phyloP scores from a whole-genome alignment of 2,329 filamentous ascomycete genomes.

The Claviceps sp. region DNA sequence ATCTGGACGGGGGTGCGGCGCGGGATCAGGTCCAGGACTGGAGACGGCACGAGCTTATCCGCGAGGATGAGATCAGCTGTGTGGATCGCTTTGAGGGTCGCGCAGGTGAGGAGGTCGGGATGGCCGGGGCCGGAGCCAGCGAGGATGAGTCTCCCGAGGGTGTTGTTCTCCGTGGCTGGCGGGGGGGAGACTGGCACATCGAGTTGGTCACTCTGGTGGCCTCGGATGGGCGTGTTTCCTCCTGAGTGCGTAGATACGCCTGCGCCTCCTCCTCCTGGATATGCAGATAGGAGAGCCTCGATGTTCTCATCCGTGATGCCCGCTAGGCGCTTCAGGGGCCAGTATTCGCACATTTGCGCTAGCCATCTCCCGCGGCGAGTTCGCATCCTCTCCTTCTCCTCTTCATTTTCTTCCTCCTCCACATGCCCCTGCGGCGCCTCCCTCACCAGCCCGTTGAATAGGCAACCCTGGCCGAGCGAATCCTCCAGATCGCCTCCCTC shows the following conservation, averaged over 20 bases:
- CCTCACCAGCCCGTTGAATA: slow-evolving; percentile 72
- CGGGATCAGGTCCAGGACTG: slow-evolving; percentile 79
- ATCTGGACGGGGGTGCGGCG: slow-evolving; percentile 82
- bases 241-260: slow-evolving; percentile 29
- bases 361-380: slow-evolving; percentile 84
- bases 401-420: slow-evolving; percentile 37
- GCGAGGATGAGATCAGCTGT: slow-evolving; percentile 67
- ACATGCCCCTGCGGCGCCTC: slow-evolving; percentile 41
- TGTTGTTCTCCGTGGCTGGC: slow-evolving; percentile 15
- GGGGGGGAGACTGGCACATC: no score
- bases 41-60: slow-evolving; percentile 73
- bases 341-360: slow-evolving; percentile 95
- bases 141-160: slow-evolving; percentile 61
- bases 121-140: slow-evolving; percentile 89
- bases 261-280: slow-evolving; percentile 34
- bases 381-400: slow-evolving; percentile 31
- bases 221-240: no score
- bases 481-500: slow-evolving; percentile 35
- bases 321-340: slow-evolving; percentile 76
- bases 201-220: no score
- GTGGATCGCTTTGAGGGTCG: slow-evolving; percentile 64
- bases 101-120: slow-evolving; percentile 77
- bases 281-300: slow-evolving; percentile 60
- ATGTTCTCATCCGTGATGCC: slow-evolving; percentile 70
- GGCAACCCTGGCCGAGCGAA: slow-evolving; percentile 59